Evolutionary conservation across 2,329 filamentous ascomycete species (phyloP).

Genomic region (Ophioceras dolichostomum): DNA sequence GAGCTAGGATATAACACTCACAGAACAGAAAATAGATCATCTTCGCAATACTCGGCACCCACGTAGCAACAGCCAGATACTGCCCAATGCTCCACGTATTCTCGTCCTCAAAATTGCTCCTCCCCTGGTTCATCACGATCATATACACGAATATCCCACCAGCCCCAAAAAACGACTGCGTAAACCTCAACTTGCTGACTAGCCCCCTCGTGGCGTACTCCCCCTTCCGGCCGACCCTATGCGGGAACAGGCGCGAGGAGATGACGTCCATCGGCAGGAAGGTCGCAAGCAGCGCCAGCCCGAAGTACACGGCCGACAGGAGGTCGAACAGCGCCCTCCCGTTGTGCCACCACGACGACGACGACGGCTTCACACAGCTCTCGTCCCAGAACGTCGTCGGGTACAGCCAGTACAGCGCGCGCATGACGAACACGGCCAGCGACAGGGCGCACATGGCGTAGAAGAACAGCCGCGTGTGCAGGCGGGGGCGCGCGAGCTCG

Average conservation of each 20-base stretch:
- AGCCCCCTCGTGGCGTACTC: background rate
- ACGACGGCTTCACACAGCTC: background rate
- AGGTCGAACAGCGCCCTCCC: background rate
- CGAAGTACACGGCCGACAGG: background rate
- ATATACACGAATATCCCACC: background rate
- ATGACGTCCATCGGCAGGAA: background rate
- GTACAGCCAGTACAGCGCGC: background rate
- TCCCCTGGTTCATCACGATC: background rate
- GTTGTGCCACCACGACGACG: background rate
- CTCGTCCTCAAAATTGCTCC: background rate
- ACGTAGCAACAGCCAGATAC: background rate
- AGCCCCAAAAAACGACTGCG: background rate
- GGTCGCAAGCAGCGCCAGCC: background rate
- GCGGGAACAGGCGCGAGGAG: background rate
- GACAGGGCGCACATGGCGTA: background rate
- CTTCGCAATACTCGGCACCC: background rate
- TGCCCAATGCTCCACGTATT: background rate
- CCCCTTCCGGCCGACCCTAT: background rate
- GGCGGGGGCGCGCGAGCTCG: background rate
- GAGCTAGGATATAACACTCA: no score
- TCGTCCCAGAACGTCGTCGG: background rate
- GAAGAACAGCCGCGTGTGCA: background rate
- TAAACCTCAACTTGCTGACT: background rate
- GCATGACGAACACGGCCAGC: background rate
- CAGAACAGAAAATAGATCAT: background rate